Evolutionary conservation across 2,329 filamentous ascomycete species (phyloP).

Genomic region (Fusarium denticulatum): DNA sequence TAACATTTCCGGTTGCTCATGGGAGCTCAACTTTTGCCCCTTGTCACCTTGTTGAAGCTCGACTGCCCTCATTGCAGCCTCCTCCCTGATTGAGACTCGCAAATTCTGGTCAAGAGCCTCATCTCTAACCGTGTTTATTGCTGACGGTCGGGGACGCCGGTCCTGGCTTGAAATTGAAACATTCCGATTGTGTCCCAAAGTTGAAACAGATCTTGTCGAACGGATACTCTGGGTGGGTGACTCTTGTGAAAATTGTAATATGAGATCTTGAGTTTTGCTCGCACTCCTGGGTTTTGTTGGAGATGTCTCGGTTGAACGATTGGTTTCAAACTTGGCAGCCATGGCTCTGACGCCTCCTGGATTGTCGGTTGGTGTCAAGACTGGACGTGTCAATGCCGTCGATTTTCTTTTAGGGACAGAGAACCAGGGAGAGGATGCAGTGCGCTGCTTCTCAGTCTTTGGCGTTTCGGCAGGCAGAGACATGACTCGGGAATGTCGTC

Average conservation of each 20-base stretch:
- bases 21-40: background rate
- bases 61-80: constrained; percentile 22
- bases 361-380: constrained; percentile 40
- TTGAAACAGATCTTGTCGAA: constrained; percentile 21
- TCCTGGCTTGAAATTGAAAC: constrained; percentile 13
- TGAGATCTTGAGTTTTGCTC: constrained; percentile 34
- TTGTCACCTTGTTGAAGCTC: constrained; percentile 22
- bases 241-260: constrained; percentile 33
- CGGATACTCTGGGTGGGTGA: constrained; percentile 13
- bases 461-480: background rate
- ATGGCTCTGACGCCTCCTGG: constrained; percentile 58
- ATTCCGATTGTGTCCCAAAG: background rate
- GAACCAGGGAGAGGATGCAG: background rate
- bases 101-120: constrained; percentile 5
- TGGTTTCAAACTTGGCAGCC: constrained; percentile 61
- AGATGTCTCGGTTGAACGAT: constrained; percentile 6
- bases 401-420: constrained; percentile 19
- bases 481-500: background rate
- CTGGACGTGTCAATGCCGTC: constrained; percentile 15
- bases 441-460: background rate
- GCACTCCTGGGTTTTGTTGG: background rate
- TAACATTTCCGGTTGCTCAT: background rate
- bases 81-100: constrained; percentile 31
- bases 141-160: background rate
- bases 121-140: background rate